Evolutionary conservation across 169 alveolate genomes (phyloP), one percentile per base, ranked within the genome.

Genomic region (Plasmodium vivax): DNA sequence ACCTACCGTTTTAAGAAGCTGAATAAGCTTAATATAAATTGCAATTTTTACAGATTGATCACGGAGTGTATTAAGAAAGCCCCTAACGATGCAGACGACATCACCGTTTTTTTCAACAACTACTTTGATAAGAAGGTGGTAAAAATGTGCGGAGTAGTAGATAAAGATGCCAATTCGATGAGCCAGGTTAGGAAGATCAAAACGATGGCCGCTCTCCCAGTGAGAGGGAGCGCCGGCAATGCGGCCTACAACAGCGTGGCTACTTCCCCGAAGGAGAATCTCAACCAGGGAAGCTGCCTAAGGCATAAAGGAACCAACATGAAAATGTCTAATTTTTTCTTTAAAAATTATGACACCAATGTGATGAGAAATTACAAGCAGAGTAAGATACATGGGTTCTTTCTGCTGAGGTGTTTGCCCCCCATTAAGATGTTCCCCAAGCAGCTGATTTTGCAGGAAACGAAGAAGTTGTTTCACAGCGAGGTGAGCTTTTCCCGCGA

Each of bases 31-130:
- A 82, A 74, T 4, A 82, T 92, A 54, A 92, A 92, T 92, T 75
- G 95, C 34, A 74, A 82, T 72, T 92, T 92, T 34, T 92, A 92
- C 43, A 83, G 47, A 43, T 23, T 92, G 62, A 82, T 92, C 56
- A 92, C 92, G 30, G 95, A 92, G 41, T 92, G 95, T 51, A 83
- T 92, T 73, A 92, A 92, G 54, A 92, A 92, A 74, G 92, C 95
- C 30, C 92, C 92, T 19, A 82, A 75, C 32, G 79, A 92, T 30
- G 83, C 95, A 12, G 95, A 92, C 73, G 95, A 92, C 32, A 92
- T 92, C 38, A 92, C 74, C 41, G 56, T 75, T 47, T 92, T 92
- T 92, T 83, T 92, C 79, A 75, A 92, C 36, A 73, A 51, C n/a
- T 83, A 75, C 62, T 92, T 82, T 73, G 84, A 56, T 92, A 71